Base-by-base conservation (phyloP, 164 flowering plant genomes). In the Chloranthus sessilifolius region DNA sequence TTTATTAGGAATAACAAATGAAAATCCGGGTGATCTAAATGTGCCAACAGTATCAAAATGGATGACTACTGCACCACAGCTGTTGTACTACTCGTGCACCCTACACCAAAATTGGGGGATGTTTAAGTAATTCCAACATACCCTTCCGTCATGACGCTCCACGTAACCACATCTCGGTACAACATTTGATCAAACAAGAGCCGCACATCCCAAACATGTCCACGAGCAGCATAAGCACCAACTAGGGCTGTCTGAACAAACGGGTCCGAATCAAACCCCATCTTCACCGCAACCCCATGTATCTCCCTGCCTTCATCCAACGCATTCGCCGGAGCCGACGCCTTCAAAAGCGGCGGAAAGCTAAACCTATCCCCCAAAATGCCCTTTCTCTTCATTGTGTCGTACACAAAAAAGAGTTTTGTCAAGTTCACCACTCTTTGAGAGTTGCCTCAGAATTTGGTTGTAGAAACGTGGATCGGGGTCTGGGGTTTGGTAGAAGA, bases 81-180 rank as follows among this genome's bases (percentile, higher is more conserved):
- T n/a, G n/a, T n/a, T n/a, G n/a, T n/a, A n/a, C n/a, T n/a, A n/a
- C n/a, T n/a, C n/a, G n/a, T n/a, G n/a, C n/a, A n/a, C n/a, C n/a
- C n/a, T n/a, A n/a, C n/a, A n/a, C n/a, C n/a, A n/a, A n/a, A n/a
- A n/a, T n/a, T n/a, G n/a, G n/a, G n/a, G n/a, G n/a, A n/a, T n/a
- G n/a, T n/a, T n/a, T n/a, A n/a, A n/a, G n/a, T n/a, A n/a, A n/a
- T n/a, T n/a, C n/a, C n/a, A n/a, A n/a, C n/a, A 40, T 73, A 83
- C 84, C 90, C 76, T 46, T 72, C 78, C 33, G 78, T 74, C 80
- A 83, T 80, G 28, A 74, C 60, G 49, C 63, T 72, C 91, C 91
- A 72, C 29, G 70, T 26, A 27, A 72, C 62, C 14, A 72, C 52
- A 67, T 67, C 69, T 46, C 62, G 35, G 2, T 57, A 27, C 17